phyloP scores from a whole-genome alignment of 768 basidiomycete species.

The Candolleomyces aberdarensis region DNA sequence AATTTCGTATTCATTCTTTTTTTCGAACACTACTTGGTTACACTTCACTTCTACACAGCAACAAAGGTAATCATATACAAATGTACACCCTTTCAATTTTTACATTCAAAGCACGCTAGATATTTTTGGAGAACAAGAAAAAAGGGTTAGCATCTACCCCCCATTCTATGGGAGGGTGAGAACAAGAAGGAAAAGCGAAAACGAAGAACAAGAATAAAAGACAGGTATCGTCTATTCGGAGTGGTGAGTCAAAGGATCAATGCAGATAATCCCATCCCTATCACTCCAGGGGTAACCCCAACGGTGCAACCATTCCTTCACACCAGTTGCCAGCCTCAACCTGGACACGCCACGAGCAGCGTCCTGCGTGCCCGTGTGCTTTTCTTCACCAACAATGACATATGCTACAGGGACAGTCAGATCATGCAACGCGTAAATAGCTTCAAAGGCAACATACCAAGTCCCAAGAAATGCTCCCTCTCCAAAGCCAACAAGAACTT shows the following conservation, averaged over 20 bases:
- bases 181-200: no score
- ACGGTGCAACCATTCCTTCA: slow-evolving; percentile 87
- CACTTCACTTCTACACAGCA: no score
- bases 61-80: no score
- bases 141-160: no score
- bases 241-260: slow-evolving; percentile 77
- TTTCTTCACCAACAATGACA: slow-evolving; percentile 91
- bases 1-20: no score
- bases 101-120: no score
- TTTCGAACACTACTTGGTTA: no score
- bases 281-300: slow-evolving; percentile 98
- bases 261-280: slow-evolving; percentile 84
- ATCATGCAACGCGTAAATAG: slow-evolving; percentile 2
- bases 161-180: no score
- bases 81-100: no score
- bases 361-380: slow-evolving; percentile 93
- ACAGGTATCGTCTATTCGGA: neutral
- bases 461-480: slow-evolving; percentile 81
- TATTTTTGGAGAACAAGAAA: no score
- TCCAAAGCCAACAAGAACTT: slow-evolving; percentile 86
- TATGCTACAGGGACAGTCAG: slow-evolving; percentile 46
- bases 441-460: slow-evolving; percentile 48
- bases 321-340: slow-evolving; percentile 77
- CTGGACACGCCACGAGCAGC: slow-evolving; percentile 76
- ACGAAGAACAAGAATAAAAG: neutral